Conservation (phyloP, 2,329 filamentous ascomycete species). For the Polychaeton citri region DNA sequence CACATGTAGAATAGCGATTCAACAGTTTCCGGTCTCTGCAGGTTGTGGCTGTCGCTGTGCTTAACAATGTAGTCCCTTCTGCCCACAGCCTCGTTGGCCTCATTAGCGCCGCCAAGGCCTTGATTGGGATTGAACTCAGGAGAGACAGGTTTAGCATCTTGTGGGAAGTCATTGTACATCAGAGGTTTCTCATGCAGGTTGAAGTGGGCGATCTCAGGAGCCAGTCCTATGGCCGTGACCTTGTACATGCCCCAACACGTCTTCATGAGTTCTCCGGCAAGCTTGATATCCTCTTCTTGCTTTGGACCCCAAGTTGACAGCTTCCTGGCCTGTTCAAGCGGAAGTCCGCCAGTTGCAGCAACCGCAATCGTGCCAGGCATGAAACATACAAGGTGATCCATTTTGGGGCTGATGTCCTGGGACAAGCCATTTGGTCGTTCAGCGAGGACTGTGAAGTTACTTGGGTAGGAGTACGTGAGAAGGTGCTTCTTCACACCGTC, state of each 20-base stretch:
- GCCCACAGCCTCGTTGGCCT: slow-evolving; percentile 40
- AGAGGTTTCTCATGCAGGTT: slow-evolving; percentile 56
- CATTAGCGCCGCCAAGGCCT: slow-evolving; percentile 26
- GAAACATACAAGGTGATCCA: slow-evolving; percentile 98
- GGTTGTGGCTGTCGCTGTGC: slow-evolving; percentile 72
- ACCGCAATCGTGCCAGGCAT: slow-evolving; percentile 92
- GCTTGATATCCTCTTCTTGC: slow-evolving; percentile 74
- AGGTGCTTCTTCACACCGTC: slow-evolving; percentile 81
- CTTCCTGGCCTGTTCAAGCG: slow-evolving; percentile 62
- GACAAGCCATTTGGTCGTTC: slow-evolving; percentile 67
- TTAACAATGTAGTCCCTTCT: slow-evolving; percentile 69
- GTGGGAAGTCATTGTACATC: slow-evolving; percentile 41
- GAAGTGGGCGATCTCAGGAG: slow-evolving; percentile 90
- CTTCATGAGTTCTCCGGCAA: slow-evolving; percentile 83
- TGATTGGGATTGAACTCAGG: slow-evolving; percentile 29
- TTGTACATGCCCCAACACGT: slow-evolving; percentile 99
- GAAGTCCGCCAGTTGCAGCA: slow-evolving; percentile 65
- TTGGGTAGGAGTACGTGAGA: slow-evolving; percentile 71
- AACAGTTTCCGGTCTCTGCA: slow-evolving; percentile 92
- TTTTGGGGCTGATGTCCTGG: slow-evolving; percentile 62
- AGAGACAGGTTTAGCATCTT: slow-evolving; percentile 27
- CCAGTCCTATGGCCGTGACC: slow-evolving; percentile 77
- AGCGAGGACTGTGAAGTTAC: slow-evolving; percentile 75
- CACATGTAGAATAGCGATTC: slow-evolving; percentile 98
- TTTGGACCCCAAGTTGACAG: slow-evolving; percentile 56